These are phyloP conservation scores for Eucalyptus polybractea DNA, from an alignment of 345 rosid genomes.

Conservation along the genomic window DNA sequence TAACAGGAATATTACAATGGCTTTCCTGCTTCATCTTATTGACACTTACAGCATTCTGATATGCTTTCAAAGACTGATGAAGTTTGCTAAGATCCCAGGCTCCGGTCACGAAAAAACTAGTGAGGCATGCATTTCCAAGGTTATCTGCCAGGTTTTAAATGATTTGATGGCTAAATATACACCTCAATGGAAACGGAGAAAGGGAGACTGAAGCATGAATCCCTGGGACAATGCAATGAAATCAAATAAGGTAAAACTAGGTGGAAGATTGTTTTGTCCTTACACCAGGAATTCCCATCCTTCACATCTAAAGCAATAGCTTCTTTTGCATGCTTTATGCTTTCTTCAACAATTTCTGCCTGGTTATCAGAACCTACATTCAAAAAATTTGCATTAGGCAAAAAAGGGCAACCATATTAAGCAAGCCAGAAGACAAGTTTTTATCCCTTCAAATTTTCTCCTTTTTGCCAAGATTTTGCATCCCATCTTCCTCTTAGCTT, in stretches of 20 bases:
- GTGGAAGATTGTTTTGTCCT: background rate
- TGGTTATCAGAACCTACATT: conserved; percentile 43
- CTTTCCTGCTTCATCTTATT: background rate
- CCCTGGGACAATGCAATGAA: background rate
- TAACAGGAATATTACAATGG: background rate
- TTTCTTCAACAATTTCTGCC: conserved; percentile 42
- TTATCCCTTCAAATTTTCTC: background rate
- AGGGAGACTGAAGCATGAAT: background rate
- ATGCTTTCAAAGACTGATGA: conserved; percentile 57
- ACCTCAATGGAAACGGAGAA: background rate
- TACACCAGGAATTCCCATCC: conserved; percentile 81
- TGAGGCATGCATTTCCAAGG: conserved; percentile 69
- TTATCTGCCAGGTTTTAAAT: conserved; percentile 27
- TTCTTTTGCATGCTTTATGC: conserved; percentile 65
- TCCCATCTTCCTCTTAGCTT: background rate
- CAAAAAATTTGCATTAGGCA: background rate
- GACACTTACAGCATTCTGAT: conserved; percentile 64
- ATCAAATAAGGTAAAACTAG: background rate
- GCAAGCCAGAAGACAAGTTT: background rate
- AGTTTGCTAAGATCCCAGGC: conserved; percentile 66
- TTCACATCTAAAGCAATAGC: conserved; percentile 66
- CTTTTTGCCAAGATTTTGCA: background rate
- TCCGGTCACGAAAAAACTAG: conserved; percentile 57
- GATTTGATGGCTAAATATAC: background rate
- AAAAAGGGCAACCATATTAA: background rate